Percentiles rank a stretch among this genome's conserved stretches.
phyloP scores from a whole-genome alignment of 108 stramenopile genomes.

The Fragilariopsis cylindrus region DNA sequence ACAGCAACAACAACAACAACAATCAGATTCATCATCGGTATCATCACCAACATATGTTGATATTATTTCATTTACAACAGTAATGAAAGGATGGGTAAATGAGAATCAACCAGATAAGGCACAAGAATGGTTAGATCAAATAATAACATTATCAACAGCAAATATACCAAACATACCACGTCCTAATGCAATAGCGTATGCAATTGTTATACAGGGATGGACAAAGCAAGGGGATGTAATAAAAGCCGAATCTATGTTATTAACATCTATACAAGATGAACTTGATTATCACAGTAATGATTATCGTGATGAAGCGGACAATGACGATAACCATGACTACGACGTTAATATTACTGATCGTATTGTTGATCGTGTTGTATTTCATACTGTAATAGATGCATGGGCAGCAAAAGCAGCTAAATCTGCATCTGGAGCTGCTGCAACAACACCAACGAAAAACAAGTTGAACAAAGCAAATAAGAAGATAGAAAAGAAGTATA shows the following conservation, averaged over 20 bases:
- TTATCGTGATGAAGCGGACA: background rate
- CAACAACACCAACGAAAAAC: too few relatives aligned
- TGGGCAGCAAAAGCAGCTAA: background rate
- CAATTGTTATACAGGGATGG: slow-evolving; percentile 4
- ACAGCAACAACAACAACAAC: background rate
- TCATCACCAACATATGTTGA: slow-evolving; percentile 8
- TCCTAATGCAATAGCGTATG: slow-evolving; percentile 11
- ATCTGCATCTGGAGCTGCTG: background rate
- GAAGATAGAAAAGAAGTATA: too few relatives aligned
- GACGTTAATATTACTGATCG: background rate
- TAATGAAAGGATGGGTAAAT: slow-evolving; percentile 35
- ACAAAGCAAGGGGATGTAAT: background rate
- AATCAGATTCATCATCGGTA: background rate
- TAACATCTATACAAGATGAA: background rate
- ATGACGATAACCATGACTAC: background rate
- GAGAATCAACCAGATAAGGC: slow-evolving; percentile 21
- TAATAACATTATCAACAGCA: background rate
- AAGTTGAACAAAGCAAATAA: background rate
- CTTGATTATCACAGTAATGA: too few relatives aligned
- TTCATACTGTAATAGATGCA: slow-evolving; percentile 15
- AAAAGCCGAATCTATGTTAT: background rate
- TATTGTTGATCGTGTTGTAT: slow-evolving; percentile 3
- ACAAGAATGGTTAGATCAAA: slow-evolving; percentile 22
- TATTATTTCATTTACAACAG: slow-evolving; percentile 20
- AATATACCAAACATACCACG: background rate